Base-by-base conservation (phyloP, 805 yeast genomes). In the Teunomyces lycoperdinae region DNA sequence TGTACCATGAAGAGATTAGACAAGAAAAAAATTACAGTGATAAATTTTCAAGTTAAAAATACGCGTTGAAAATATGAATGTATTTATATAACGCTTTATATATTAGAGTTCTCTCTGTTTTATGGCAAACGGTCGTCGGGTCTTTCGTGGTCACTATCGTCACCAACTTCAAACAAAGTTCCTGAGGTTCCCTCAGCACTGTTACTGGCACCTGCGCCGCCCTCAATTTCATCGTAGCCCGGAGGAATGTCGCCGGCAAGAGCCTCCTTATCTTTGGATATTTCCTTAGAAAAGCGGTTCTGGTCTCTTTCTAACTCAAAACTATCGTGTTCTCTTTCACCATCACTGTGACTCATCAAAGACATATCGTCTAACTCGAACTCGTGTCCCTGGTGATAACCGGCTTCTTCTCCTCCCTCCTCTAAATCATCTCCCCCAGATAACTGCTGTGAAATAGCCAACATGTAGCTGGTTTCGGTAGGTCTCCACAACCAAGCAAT, bases 401-500 rank as follows among this genome's bases (percentile, higher is more conserved):
- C 61, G 1, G 54, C 56, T 5, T 55, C 62, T 8, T 55, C 67
- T 10, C 56, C 90, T 9, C 79, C 87, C 32, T 79, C 84, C 49
- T 76, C 78, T 52, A 85, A 88, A n/a, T 47, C 50, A 8, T 50
- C 57, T 8, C 45, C 50, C 10, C 49, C 47, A 54, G 96, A 94
- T 40, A 94, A 74, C 70, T 94, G 98, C 45, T 89, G 89, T 2
- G 97, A 88, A 52, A 91, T 91, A 9, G 97, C 98, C 61, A 94
- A 80, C 81, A 95, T 85, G 60, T 91, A 87, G 49, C 96, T 90
- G 35, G 96, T 89, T 57, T 87, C 94, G 0, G 97, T 92, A 46
- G 99, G 99, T 67, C 99, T 85, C 99, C 99, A 94, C 53, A 94
- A 80, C 73, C 90, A 81, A 4, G 96, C 88, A 53, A 94, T 77